Conservation (phyloP, 108 stramenopile genomes). For the Discostella pseudostelligera region DNA sequence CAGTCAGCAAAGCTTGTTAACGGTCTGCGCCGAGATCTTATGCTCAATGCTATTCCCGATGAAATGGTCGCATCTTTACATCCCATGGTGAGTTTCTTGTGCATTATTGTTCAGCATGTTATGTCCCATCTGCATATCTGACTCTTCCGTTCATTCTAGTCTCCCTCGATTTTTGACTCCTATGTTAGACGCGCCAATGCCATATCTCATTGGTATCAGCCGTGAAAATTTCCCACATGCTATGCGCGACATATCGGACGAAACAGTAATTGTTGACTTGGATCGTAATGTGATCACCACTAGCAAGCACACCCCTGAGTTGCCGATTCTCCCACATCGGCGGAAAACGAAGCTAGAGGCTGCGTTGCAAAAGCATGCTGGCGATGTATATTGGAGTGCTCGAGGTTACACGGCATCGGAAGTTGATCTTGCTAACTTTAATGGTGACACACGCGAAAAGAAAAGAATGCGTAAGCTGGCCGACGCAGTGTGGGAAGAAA, state of each 20-base stretch:
- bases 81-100: conserved; percentile 47
- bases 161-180: conserved; percentile 79
- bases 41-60: conserved; percentile 93
- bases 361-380: conserved; percentile 66
- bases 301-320: conserved; percentile 52
- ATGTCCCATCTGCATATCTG: background rate
- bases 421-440: conserved; percentile 33
- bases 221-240: conserved; percentile 73
- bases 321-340: conserved; percentile 67
- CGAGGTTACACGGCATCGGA: conserved; percentile 59
- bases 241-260: conserved; percentile 67
- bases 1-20: conserved; percentile 82
- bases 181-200: conserved; percentile 90
- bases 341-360: conserved; percentile 73
- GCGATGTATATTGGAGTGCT: conserved; percentile 79
- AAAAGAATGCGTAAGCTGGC: conserved; percentile 38
- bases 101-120: background rate
- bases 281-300: conserved; percentile 77
- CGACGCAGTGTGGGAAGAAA: conserved; percentile 68
- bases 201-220: conserved; percentile 86
- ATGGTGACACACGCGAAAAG: conserved; percentile 33
- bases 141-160: background rate
- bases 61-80: conserved; percentile 91
- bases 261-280: conserved; percentile 89
- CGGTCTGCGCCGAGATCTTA: conserved; percentile 92